Evolutionary conservation across 83 land plant genomes (phyloP), one percentile per base, ranked within the genome.

Genomic region (Diphasiastrum complanatum): DNA sequence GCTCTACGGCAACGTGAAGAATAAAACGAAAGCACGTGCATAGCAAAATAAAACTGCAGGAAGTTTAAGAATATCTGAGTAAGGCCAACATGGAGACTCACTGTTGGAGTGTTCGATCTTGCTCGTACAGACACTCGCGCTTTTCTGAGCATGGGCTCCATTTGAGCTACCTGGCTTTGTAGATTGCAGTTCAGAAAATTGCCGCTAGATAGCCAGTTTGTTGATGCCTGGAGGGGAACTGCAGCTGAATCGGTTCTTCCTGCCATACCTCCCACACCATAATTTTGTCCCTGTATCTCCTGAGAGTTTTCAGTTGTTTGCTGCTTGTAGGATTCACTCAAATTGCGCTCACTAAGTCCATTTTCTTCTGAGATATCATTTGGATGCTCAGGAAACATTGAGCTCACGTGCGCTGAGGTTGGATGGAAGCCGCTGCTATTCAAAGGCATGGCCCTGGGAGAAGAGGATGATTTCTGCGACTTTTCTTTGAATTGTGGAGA

Each of bases 211-310:
- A 1, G 5, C 23, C 32, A 10, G 58, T 61, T 36, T 67, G 54
- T 60, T 65, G 61, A 5, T 55, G 16, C 12, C 51, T 41, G 47
- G 65, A 48, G 2, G 47, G 75, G 65, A 65, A 79, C 29, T 76
- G 83, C 67, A 61, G 69, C 47, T 79, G 72, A 4, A 83, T 72
- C 18, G 56, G n/a, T n/a, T n/a, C n/a, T n/a, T n/a, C n/a, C n/a
- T n/a, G n/a, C n/a, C n/a, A n/a, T n/a, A n/a, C n/a, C n/a, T n/a
- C n/a, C n/a, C n/a, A n/a, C n/a, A n/a, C n/a, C n/a, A n/a, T n/a
- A n/a, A n/a, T n/a, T n/a, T n/a, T n/a, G n/a, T n/a, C n/a, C n/a
- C n/a, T n/a, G n/a, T n/a, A n/a, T n/a, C n/a, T n/a, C n/a, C n/a
- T n/a, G n/a, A n/a, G n/a, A n/a, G n/a, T n/a, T n/a, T n/a, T n/a